Base-by-base conservation (phyloP, 139 green algal genomes). In the Chlamydomonas sphaeroides region DNA sequence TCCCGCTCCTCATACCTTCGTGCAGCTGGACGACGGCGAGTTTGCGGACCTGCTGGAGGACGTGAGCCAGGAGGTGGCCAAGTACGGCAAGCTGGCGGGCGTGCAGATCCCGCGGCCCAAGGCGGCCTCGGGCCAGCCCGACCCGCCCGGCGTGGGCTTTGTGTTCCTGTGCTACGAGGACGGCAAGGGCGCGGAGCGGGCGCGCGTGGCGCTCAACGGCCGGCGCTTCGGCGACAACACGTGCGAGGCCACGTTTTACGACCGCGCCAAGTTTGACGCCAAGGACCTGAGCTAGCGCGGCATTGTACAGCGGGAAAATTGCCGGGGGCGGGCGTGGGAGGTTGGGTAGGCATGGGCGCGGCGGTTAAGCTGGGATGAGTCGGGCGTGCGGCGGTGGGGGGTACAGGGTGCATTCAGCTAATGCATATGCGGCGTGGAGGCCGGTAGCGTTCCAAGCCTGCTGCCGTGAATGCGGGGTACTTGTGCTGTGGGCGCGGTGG, bases 81-180 rank as follows among this genome's bases (percentile, higher is more conserved):
- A 93, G 87, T 95, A 94, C 83, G 91, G 91, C 10, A 69, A 84
- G 61, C 69, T 95, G 57, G 39, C 78, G 38, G 51, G 72, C 33
- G 85, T 94, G n/a, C 53, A 89, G 8, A 89, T 95, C 0, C 91
- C 91, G 14, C 61, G 83, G 32, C 90, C 90, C 10, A n/a, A n/a
- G n/a, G 61, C 20, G 39, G 21, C 57, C 0, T 56, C 39, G 3
- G 33, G 36, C 23, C 56, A 2, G 0, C 28, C 56, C 3, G 88
- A 91, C 70, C 88, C 91, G 2, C 77, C 91, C 5, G 91, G 89
- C 5, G 89, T 94, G 49, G 91, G 91, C 4, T 84, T 92, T 20
- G 91, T 93, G 35, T 94, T 90, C 63, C 85, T 94, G 25, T 80
- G 78, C 42, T 86, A 86, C 18, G 65, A 86, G 20, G 72, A 82